Conservation (phyloP, 176 grass and related monocot genomes). For the Juncus inflexus region DNA sequence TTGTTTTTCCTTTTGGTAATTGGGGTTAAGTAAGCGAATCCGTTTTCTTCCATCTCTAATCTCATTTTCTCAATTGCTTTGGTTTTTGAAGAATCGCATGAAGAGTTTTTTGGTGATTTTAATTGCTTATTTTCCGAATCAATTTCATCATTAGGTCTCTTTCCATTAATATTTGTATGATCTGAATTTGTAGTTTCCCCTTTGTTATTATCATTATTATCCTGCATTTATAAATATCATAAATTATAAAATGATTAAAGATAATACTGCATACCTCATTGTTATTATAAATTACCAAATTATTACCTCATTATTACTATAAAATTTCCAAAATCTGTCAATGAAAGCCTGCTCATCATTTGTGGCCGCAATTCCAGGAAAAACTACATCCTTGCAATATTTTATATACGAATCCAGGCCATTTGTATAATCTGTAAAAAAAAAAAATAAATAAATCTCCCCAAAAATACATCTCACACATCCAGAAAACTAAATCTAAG, state of each 20-base stretch:
- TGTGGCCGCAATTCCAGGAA: constrained; percentile 50
- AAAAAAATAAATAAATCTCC: background rate
- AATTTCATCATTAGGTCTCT: constrained; percentile 31
- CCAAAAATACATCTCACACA: no score
- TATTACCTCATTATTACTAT: constrained; percentile 59
- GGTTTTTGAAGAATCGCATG: constrained; percentile 23
- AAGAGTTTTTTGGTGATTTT: background rate
- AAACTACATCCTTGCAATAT: constrained; percentile 72
- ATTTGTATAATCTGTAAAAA: constrained; percentile 59
- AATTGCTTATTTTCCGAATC: constrained; percentile 9
- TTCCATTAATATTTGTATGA: constrained; percentile 17
- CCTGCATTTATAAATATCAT: constrained; percentile 40
- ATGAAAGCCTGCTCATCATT: constrained; percentile 49
- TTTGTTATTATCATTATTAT: constrained; percentile 22
- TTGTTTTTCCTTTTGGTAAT: constrained; percentile 32
- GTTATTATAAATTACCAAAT: no score
- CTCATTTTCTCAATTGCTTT: constrained; percentile 48
- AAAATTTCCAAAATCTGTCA: constrained; percentile 55
- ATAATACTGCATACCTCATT: no score
- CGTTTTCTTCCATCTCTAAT: constrained; percentile 67
- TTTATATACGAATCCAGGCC: constrained; percentile 72
- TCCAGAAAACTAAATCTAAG: no score
- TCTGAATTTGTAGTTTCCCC: background rate
- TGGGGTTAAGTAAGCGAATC: constrained; percentile 58
- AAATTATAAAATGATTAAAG: background rate